phyloP scores from a whole-genome alignment of 2,329 filamentous ascomycete species.

The Helotiales sp. region DNA sequence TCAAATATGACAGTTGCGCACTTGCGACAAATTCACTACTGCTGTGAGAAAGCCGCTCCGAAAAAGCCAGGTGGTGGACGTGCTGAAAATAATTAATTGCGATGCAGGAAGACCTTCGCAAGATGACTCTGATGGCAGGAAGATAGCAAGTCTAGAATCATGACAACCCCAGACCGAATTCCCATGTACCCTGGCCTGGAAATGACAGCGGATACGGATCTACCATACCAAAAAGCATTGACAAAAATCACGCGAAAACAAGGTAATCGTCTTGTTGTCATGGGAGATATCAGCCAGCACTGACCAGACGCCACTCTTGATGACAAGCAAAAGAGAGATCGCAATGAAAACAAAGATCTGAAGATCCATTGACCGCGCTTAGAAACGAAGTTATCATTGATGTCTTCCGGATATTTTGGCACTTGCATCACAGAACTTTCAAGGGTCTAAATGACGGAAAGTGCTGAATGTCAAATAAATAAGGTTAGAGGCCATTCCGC shows the following conservation, averaged over 20 bases:
- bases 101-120: too few species aligned
- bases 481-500: background rate
- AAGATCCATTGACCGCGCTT: background rate
- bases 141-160: background rate
- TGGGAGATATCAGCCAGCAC: background rate
- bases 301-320: background rate
- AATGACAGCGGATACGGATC: background rate
- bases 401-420: background rate
- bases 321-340: background rate
- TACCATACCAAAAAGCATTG: conserved; percentile 2
- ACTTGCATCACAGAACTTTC: background rate
- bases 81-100: too few species aligned
- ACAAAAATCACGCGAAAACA: background rate
- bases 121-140: background rate
- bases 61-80: too few species aligned
- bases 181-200: background rate
- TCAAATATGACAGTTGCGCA: too few species aligned
- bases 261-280: background rate
- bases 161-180: background rate
- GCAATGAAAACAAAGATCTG: background rate
- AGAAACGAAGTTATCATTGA: background rate
- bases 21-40: too few species aligned
- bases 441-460: background rate
- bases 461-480: background rate
- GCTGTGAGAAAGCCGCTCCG: too few species aligned